Percentiles rank a stretch among this genome's conserved stretches.
These are phyloP conservation scores for Diaporthe citri DNA, from an alignment of 2,329 filamentous ascomycete species.

Conservation along the genomic window DNA sequence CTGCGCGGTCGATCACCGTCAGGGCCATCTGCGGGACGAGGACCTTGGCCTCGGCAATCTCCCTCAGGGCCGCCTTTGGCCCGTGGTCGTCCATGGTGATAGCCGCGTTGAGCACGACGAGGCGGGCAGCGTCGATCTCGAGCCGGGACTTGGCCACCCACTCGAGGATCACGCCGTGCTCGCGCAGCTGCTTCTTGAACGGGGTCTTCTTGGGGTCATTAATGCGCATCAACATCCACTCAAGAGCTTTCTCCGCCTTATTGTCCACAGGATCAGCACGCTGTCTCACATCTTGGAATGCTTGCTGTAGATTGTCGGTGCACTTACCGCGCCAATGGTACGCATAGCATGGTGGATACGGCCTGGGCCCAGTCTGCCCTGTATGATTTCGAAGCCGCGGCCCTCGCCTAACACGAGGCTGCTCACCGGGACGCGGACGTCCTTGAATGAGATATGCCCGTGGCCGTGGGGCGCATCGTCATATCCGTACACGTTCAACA, in stretches of 20 bases:
- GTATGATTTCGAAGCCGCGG: constrained; percentile 97
- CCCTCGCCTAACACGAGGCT: constrained; percentile 95
- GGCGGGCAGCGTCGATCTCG: constrained; percentile 91
- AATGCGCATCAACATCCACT: constrained; percentile 94
- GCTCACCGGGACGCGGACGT: constrained; percentile 86
- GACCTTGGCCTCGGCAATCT: constrained; percentile 97
- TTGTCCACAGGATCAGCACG: constrained; percentile 9
- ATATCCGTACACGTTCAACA: constrained; percentile 94
- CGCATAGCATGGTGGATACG: constrained; percentile 99
- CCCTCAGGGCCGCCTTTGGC: constrained; percentile 89
- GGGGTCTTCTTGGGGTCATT: constrained; percentile 93
- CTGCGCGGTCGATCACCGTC: constrained; percentile 91
- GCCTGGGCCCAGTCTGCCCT: constrained; percentile 93
- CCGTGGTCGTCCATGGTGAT: constrained; percentile 92
- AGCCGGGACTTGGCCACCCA: constrained; percentile 93
- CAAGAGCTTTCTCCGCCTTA: constrained; percentile 86
- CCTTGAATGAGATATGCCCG: constrained; percentile 89
- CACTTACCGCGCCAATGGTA: constrained; percentile 82
- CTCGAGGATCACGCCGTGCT: constrained; percentile 95
- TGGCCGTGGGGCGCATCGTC: constrained; percentile 99
- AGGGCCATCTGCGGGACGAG: constrained; percentile 86
- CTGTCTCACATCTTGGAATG: constrained; percentile 22
- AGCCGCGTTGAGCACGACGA: constrained; percentile 93
- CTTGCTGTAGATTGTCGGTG: neutral
- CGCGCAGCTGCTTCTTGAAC: constrained; percentile 87